These are phyloP conservation scores for Eremochloa ophiuroides DNA, from an alignment of 176 grass and related monocot genomes.

Conservation along the genomic window DNA sequence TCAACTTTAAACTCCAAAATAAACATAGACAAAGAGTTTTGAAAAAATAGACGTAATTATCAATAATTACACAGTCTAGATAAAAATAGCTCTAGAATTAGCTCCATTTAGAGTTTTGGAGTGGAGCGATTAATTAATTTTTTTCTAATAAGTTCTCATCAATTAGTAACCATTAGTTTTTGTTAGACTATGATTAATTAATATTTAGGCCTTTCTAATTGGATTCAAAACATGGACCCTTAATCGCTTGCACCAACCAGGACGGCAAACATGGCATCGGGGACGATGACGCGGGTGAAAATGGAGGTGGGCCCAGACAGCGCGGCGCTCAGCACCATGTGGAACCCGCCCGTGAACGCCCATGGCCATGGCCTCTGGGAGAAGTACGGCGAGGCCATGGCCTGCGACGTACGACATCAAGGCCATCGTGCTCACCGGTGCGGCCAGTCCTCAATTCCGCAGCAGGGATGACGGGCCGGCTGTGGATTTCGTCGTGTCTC, in stretches of 20 bases:
- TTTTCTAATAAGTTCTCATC: no score
- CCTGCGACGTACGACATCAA: conserved; percentile 65
- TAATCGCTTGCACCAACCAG: background rate
- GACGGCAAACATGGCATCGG: background rate
- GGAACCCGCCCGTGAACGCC: conserved; percentile 27
- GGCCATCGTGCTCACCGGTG: conserved; percentile 87
- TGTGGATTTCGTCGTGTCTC: background rate
- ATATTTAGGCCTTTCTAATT: no score
- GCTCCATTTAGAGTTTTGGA: no score
- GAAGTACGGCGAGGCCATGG: conserved; percentile 70
- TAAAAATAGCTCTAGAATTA: no score
- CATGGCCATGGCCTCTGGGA: conserved; percentile 55
- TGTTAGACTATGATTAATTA: no score
- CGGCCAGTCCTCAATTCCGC: background rate
- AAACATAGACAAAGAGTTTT: no score
- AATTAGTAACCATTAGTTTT: no score
- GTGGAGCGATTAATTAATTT: no score
- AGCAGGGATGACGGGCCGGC: background rate
- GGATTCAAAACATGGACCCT: no score
- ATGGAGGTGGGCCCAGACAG: conserved; percentile 82
- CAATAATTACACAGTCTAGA: no score
- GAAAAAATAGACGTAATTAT: no score
- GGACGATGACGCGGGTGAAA: conserved; percentile 40
- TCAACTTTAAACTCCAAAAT: no score
- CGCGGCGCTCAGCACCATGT: conserved; percentile 73